These are phyloP conservation scores for Aspergillus sp. DNA, from an alignment of 2,329 filamentous ascomycete genomes.

Conservation along the genomic window DNA sequence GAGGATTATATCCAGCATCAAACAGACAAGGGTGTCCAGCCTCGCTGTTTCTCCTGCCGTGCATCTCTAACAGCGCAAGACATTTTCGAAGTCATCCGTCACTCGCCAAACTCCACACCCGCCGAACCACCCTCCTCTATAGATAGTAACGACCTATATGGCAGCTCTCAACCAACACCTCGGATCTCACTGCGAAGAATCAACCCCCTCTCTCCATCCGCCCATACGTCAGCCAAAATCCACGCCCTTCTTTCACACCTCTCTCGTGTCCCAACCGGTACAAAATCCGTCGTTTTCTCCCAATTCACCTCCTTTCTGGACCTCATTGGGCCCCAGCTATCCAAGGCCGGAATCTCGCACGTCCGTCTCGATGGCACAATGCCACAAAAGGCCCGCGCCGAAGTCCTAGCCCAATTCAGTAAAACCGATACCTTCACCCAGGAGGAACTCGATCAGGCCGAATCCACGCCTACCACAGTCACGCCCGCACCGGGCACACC, in stretches of 20 bases:
- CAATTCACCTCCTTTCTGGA: constrained; percentile 97
- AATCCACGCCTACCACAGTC: constrained; percentile 13
- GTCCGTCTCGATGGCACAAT: constrained; percentile 92
- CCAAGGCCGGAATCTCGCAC: constrained; percentile 69
- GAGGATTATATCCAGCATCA: constrained; percentile 87
- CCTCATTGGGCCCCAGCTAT: constrained; percentile 80
- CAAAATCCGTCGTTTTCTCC: constrained; percentile 91
- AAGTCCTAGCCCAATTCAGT: constrained; percentile 73
- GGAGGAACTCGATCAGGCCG: constrained; percentile 37
- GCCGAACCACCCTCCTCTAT: constrained; percentile 36
- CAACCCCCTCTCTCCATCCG: constrained; percentile 60
- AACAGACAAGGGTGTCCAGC: constrained; percentile 69
- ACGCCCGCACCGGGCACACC: background rate
- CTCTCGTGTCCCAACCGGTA: constrained; percentile 65
- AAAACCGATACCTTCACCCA: constrained; percentile 39
- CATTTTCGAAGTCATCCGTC: constrained; percentile 85
- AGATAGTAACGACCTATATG: constrained; percentile 41
- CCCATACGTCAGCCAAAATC: constrained; percentile 75
- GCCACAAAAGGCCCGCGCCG: constrained; percentile 78
- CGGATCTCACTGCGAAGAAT: constrained; percentile 62
- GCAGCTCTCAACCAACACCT: constrained; percentile 37
- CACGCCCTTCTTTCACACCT: constrained; percentile 75
- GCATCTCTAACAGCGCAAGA: constrained; percentile 78
- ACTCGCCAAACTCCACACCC: constrained; percentile 49
- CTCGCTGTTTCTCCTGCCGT: constrained; percentile 88